Percentiles rank a stretch among this genome's conserved stretches.
Conservation (phyloP, 2,329 filamentous ascomycete genomes). For the Phaeoacremonium minimum region DNA sequence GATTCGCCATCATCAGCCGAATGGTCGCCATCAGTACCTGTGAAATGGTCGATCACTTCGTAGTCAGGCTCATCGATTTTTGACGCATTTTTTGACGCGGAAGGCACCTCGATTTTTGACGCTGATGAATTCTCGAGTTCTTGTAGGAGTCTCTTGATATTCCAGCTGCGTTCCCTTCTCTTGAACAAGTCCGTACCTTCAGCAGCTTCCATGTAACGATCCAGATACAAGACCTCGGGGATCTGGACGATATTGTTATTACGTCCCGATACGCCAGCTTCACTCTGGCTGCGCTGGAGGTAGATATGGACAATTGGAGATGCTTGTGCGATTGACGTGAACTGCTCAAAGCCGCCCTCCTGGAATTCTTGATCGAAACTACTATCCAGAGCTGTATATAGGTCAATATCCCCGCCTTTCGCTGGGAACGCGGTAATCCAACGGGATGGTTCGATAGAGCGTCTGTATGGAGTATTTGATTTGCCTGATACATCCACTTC, state of each 20-base stretch:
- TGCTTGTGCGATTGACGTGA: slow-evolving; percentile 68
- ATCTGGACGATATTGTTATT: slow-evolving; percentile 75
- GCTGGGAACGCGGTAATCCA: slow-evolving; percentile 58
- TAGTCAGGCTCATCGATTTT: slow-evolving; percentile 8
- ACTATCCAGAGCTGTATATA: slow-evolving; percentile 82
- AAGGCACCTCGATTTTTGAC: slow-evolving; percentile 10
- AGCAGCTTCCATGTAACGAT: slow-evolving; percentile 75
- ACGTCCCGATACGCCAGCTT: slow-evolving; percentile 52
- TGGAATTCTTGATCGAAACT: slow-evolving; percentile 79
- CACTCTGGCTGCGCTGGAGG: slow-evolving; percentile 77
- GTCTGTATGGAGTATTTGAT: slow-evolving; percentile 34
- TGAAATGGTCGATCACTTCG: no score
- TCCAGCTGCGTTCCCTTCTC: slow-evolving; percentile 69
- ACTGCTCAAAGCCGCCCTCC: slow-evolving; percentile 60
- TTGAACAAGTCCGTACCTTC: slow-evolving; percentile 57
- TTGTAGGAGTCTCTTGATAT: slow-evolving; percentile 61
- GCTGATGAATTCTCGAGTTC: slow-evolving; percentile 34
- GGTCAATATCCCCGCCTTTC: slow-evolving; percentile 46
- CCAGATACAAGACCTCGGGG: slow-evolving; percentile 78
- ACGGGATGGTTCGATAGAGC: slow-evolving; percentile 51
- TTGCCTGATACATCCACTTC: slow-evolving; percentile 37
- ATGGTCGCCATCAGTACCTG: background rate
- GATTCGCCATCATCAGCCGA: background rate
- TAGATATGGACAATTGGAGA: slow-evolving; percentile 87
- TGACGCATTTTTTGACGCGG: background rate